Evolutionary conservation across 164 flowering plant genomes (phyloP), one percentile per base, ranked within the genome.

Genomic region (Umbilicus rupestris): DNA sequence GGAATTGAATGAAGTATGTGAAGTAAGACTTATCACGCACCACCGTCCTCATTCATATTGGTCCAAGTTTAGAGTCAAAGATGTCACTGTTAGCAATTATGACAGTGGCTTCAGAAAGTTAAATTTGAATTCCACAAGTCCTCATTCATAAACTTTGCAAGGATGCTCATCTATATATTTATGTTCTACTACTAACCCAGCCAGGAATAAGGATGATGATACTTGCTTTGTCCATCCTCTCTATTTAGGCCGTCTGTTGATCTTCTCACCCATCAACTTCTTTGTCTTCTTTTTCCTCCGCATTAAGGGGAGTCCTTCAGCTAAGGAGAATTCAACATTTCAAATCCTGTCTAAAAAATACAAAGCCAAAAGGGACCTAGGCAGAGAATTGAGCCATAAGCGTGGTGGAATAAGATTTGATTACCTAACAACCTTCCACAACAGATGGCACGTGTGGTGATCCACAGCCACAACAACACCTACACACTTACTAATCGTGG

Each of bases 1-100:
- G 5, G 49, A 45, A 45, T 45, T 45, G 14, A 45, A 45, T 45
- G 49, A 45, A 1, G 49, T 45, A 49, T 49, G 55, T 49, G 17
- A 49, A 24, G 55, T 8, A n/a, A 19, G 47, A 44, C n/a, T 44
- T 8, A 45, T 19, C 7, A 19, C 55, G n/a, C 6, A 49, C 55
- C 55, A 49, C 55, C 55, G 55, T 49, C 55, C 55, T 19, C 55
- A 49, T 49, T 49, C n/a, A 17, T 45, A 45, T n/a, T n/a, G n/a
- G 14, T 1, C n/a, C 49, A 49, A 49, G 26, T 49, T 16, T 49
- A 4, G 2, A 19, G 26, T 49, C 55, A 49, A 20, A 49, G 55
- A n/a, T 49, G 14, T 17, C 49, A 45, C 49, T 45, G 49, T 45
- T 45, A 45, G n/a, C 49, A 2, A 49, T 3, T 49, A 9, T 19